A percentile compares a stretch with the other conserved stretches of the same genome.
Conservation (phyloP, 2,329 filamentous ascomycete species). For the Fusarium neocosmosporiellum region DNA sequence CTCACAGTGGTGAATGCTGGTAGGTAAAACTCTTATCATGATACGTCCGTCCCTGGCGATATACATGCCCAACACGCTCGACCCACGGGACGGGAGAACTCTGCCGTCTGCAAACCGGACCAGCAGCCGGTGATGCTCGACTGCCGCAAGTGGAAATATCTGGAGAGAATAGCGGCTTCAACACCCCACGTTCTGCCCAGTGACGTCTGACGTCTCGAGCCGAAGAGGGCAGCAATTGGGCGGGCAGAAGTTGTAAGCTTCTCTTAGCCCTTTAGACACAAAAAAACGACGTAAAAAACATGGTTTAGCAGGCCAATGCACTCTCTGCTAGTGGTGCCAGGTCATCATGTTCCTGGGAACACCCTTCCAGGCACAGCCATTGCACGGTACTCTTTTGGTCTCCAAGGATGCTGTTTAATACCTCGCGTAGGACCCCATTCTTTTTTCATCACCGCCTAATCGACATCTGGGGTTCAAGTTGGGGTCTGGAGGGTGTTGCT, state of each 20-base stretch:
- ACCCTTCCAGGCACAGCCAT: neutral
- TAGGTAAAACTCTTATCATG: neutral
- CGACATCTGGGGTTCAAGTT: conserved; percentile 5
- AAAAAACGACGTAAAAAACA: conserved; percentile 18
- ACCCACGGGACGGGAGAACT: neutral
- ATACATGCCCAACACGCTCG: neutral
- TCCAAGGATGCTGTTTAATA: neutral
- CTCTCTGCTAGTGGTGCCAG: conserved; percentile 15
- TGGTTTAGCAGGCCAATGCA: conserved; percentile 7
- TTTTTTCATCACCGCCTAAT: conserved; percentile 27
- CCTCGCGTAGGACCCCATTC: neutral
- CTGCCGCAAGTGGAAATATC: conserved; percentile 31
- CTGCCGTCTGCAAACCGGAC: neutral
- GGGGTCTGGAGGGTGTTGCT: conserved; percentile 27
- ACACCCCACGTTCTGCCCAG: conserved; percentile 24
- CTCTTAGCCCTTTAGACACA: neutral
- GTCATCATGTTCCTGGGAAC: conserved; percentile 2
- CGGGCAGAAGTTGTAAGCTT: neutral
- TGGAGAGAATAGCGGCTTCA: conserved; percentile 18
- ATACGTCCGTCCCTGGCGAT: neutral
- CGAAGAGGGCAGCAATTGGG: conserved; percentile 24
- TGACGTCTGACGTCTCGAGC: conserved; percentile 20
- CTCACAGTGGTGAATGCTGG: neutral
- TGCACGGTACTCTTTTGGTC: neutral
- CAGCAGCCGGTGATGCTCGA: neutral